Evolutionary conservation across 1,284 basidiomycete species (phyloP), one percentile per base, ranked within the genome.

Genomic region (Sporisorium iseilematis-ciliati): DNA sequence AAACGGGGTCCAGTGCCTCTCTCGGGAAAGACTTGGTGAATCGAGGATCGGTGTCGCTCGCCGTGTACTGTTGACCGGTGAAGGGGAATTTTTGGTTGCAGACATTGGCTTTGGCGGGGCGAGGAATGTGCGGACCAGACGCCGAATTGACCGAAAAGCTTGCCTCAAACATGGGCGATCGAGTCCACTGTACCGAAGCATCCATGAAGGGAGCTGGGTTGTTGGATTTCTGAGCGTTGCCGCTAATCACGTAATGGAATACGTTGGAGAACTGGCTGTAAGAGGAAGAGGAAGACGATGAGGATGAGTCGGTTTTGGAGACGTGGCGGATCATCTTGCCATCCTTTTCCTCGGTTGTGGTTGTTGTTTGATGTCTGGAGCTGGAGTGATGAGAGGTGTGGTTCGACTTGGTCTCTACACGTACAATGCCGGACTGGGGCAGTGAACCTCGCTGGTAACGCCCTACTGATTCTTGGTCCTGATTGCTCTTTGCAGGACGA

Each of bases 11-110:
- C 2, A 75, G 65, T 7, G 57, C 51, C 14, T 61, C 57, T 8
- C 42, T 33, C 5, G 58, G 52, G 25, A 56, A 70, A 5, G 73
- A 35, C 8, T 41, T 20, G 42, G 11, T 43, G 52, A 71, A 71
- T 6, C 66, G 66, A 18, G 56, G 16, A 23, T 70, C 66, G 26
- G 55, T 26, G 52, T 65, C 59, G 14, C 57, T 38, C n/a, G 51
- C 49, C 14, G 51, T 63, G 41, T 63, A 56, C 18, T 43, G 46
- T 31, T 57, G 55, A 16, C 23, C 45, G 16, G 35, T 62, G 51
- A 60, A 75, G 14, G 73, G 68, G 45, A 75, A 75, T 21, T 59
- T 57, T 3, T 46, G 54, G 20, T 75, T 75, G 65, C 73, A 75
- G n/a, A 49, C 46, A 2, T 55, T 55, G 10, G 73, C 73, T 0